A percentile compares a stretch with the other conserved stretches of the same genome.
Evolutionary conservation across 345 rosid genomes (phyloP).

Genomic region (Lumnitzera littorea): DNA sequence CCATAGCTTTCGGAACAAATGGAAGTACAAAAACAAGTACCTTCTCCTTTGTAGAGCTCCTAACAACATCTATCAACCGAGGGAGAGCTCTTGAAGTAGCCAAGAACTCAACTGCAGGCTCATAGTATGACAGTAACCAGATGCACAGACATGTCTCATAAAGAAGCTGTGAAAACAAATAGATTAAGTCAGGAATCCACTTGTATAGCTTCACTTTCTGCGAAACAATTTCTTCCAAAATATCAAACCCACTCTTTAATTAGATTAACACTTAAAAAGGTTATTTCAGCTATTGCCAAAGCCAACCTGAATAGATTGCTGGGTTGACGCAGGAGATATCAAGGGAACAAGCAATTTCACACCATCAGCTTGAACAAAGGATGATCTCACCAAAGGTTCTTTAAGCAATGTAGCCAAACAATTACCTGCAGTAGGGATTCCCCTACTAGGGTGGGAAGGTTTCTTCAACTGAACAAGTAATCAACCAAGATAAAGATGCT

Average conservation of each 20-base stretch:
- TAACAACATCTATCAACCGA: conserved; percentile 72
- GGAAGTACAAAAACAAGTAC: conserved; percentile 17
- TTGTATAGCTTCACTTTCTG: not conserved
- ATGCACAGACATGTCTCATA: conserved; percentile 92
- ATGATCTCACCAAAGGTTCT: conserved; percentile 86
- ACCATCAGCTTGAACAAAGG: conserved; percentile 86
- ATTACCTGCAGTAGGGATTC: conserved; percentile 65
- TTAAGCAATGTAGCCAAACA: conserved; percentile 72
- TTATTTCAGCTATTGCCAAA: not conserved
- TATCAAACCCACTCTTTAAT: not conserved
- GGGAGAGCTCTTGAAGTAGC: conserved; percentile 84
- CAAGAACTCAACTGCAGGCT: conserved; percentile 81
- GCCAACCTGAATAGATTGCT: conserved; percentile 88
- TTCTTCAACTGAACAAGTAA: conserved; percentile 58
- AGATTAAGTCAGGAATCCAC: conserved; percentile 6
- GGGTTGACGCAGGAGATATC: conserved; percentile 92
- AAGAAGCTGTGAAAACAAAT: conserved; percentile 55
- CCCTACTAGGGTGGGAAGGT: conserved; percentile 82
- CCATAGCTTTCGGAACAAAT: too few relatives aligned
- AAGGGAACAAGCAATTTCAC: conserved; percentile 81
- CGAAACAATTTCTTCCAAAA: not conserved
- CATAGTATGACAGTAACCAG: conserved; percentile 90
- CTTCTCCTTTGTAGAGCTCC: conserved; percentile 91
- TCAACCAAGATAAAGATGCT: conserved; percentile 6
- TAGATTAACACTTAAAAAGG: too few relatives aligned